Conservation (phyloP, 768 basidiomycete species). For the Suillus alpinus region DNA sequence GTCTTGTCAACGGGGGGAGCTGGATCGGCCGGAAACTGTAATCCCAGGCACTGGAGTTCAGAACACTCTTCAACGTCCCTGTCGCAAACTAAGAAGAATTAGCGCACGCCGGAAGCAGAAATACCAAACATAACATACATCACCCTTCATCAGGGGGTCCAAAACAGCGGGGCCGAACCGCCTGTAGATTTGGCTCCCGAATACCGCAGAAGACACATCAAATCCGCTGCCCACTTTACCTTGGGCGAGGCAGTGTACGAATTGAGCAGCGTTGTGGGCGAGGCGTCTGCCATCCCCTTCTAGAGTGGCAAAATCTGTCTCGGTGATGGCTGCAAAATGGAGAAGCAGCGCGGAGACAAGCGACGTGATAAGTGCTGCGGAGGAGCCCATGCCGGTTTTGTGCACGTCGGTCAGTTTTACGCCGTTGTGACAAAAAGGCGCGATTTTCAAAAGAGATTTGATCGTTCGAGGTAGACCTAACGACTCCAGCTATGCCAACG, state of each 20-base stretch:
- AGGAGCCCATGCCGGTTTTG: constrained; percentile 97
- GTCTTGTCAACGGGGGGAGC: constrained; percentile 78
- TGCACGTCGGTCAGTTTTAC: constrained; percentile 79
- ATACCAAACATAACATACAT: constrained; percentile 17
- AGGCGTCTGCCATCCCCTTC: constrained; percentile 51
- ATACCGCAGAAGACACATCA: constrained; percentile 91
- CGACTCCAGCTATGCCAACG: constrained; percentile 52
- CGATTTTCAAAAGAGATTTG: constrained; percentile 62
- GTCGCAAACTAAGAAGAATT: constrained; percentile 12
- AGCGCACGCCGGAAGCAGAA: not conserved
- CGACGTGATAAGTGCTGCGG: constrained; percentile 95
- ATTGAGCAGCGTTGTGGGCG: constrained; percentile 92
- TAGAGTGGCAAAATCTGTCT: constrained; percentile 43
- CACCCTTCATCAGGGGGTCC: constrained; percentile 55
- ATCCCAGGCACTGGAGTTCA: constrained; percentile 73
- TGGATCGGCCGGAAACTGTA: constrained; percentile 64
- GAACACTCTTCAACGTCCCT: constrained; percentile 40
- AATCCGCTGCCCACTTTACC: constrained; percentile 98
- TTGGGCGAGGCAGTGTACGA: constrained; percentile 93
- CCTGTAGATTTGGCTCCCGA: constrained; percentile 91
- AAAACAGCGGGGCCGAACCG: constrained; percentile 79
- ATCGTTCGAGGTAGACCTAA: constrained; percentile 61
- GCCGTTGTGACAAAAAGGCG: constrained; percentile 72
- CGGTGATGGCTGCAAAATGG: constrained; percentile 63
- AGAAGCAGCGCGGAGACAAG: constrained; percentile 83